A percentile compares a stretch with the other conserved stretches of the same genome.
Conservation (phyloP, 1,139 yeast genomes). For the Pichia sp. region DNA sequence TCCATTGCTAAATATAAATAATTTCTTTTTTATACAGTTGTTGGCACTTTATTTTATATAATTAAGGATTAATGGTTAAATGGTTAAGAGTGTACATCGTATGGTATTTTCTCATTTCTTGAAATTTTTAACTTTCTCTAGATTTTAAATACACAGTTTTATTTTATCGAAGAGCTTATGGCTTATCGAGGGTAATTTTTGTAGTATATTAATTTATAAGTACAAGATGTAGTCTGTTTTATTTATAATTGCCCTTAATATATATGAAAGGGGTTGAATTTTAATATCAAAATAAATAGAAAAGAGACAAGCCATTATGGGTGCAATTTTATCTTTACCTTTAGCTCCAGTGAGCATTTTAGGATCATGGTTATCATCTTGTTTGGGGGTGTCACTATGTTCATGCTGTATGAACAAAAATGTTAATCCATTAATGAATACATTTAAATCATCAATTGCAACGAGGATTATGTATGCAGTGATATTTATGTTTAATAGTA, state of each 20-base stretch:
- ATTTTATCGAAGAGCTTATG: no score
- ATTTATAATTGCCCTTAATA: no score
- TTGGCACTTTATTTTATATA: not conserved
- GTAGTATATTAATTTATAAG: no score
- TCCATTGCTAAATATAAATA: not conserved
- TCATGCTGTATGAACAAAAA: conserved; percentile 48
- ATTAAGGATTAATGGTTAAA: no score
- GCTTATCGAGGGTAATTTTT: no score
- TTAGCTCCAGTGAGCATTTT: conserved; percentile 51
- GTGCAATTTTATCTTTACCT: conserved; percentile 75
- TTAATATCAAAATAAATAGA: not conserved
- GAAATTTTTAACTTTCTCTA: no score
- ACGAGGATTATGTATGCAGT: conserved; percentile 82
- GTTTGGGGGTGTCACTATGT: conserved; percentile 81
- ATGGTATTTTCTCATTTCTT: no score
- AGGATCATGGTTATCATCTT: conserved; percentile 68
- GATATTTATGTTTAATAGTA: conserved; percentile 67
- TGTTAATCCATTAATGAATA: conserved; percentile 49
- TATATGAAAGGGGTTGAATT: no score
- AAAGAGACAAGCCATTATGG: conserved; percentile 44
- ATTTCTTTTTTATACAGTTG: not conserved
- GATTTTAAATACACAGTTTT: no score
- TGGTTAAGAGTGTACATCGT: no score
- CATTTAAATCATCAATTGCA: conserved; percentile 62
- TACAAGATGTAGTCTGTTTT: no score